Base-by-base conservation (phyloP, 2,329 filamentous ascomycete genomes). In the Penicillium decumbens region DNA sequence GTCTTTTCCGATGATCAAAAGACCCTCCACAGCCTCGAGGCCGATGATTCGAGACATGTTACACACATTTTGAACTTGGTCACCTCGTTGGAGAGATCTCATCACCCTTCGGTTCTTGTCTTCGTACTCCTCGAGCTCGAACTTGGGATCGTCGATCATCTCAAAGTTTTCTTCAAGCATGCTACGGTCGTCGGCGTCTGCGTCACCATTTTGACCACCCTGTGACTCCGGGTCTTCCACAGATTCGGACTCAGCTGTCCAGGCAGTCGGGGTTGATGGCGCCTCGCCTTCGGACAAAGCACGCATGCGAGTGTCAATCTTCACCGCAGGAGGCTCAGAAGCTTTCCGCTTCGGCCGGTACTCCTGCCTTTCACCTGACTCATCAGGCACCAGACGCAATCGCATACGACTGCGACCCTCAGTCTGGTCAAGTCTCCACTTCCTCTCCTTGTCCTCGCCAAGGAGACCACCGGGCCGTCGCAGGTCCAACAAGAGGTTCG, bases 61-160 rank as follows among this genome's bases (percentile, higher is more conserved):
- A 76, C 89, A 95, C 1, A 96, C 89, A 49, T 89, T 87, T 66
- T 96, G 89, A 1, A 98, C 92, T 48, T 91, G 82, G 62, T 98
- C 93, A 4, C 91, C 90, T 10, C 87, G 86, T 60, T 95, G 87
- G 9, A 98, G 77, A 55, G 89, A 92, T 44, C 93, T 82, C 89
- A 97, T 95, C 39, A 98, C 92, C 69, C 96, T 96, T 39, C 95
- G 82, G 64, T 98, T 97, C 75, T 96, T 97, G 69, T 98, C 95
- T 70, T 98, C 95, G 55, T 95, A 95, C 1, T 84, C 85, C 58
- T 93, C 89, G 24, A 88, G 81, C 35, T 87, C 83, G 49, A 92
- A 87, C 61, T 90, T 90, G 0, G 92, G 91, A 53, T 96, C 92
- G 52, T 97, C 91, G 6, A 98, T 86, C 57, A 98, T 82, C 71